phyloP scores from a whole-genome alignment of 257 asterid genomes.

The Plantago major region DNA sequence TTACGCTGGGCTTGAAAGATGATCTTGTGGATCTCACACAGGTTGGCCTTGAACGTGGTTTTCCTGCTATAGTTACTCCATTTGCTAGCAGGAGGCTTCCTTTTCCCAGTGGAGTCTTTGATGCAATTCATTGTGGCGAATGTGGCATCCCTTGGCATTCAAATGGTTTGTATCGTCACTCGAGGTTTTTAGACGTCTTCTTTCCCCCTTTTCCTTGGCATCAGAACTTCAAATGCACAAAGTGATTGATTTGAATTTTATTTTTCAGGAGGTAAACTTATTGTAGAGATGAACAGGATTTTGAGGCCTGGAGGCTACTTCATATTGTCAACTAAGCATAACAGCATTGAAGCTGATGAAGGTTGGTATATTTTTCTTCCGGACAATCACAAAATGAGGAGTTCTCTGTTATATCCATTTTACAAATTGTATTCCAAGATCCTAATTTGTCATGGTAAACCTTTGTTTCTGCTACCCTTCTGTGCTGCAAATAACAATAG shows the following conservation, averaged over 20 bases:
- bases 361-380: constrained; percentile 42
- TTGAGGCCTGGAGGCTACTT: constrained; percentile 97
- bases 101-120: constrained; percentile 93
- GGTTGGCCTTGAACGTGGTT: constrained; percentile 90
- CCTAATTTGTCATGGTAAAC: neutral
- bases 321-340: constrained; percentile 68
- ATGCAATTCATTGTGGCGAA: constrained; percentile 80
- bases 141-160: constrained; percentile 81
- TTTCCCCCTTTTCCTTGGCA: constrained; percentile 2
- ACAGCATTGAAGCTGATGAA: constrained; percentile 80
- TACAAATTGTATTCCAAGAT: neutral
- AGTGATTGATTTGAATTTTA: neutral
- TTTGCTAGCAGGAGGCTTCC: constrained; percentile 71
- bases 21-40: constrained; percentile 85
- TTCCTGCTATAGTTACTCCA: constrained; percentile 79
- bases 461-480: too few species aligned
- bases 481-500: too few species aligned
- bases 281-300: constrained; percentile 86
- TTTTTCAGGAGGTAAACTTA: constrained; percentile 79
- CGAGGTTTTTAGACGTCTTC: constrained; percentile 10
- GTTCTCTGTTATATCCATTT: neutral
- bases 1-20: constrained; percentile 82
- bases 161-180: constrained; percentile 48
- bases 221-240: constrained; percentile 6
- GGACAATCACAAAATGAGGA: neutral